Evolutionary conservation across 805 yeast genomes (phyloP), one percentile per base, ranked within the genome.

Genomic region (Starmerella riodocensis): DNA sequence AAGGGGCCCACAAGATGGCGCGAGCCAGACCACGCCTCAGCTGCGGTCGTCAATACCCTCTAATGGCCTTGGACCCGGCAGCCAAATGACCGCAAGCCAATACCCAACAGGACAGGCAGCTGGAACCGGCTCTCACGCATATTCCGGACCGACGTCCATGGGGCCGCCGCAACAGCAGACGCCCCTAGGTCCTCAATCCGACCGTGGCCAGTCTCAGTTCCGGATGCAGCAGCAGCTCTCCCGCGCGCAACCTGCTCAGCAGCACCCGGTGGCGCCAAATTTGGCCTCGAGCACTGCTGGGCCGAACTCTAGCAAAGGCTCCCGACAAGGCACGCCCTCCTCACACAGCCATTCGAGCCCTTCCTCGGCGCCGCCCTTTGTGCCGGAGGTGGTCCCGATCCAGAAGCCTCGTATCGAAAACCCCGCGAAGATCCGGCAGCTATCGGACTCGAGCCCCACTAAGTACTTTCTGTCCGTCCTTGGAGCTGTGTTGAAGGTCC

Each of bases 101-200:
- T n/a, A n/a, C n/a, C n/a, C n/a, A n/a, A n/a, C n/a, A n/a, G n/a
- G n/a, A n/a, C n/a, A n/a, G n/a, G n/a, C n/a, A n/a, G n/a, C n/a
- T n/a, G n/a, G n/a, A n/a, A n/a, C n/a, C n/a, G n/a, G n/a, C n/a
- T n/a, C 25, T 6, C 8, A 16, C 72, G 75, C 54, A 82, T 77
- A 52, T 74, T 78, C 59, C 74, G 74, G 37, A 77, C 72, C 56
- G 83, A 26, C 6, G 29, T n/a, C 29, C 29, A 7, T 7, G 9
- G 25, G 34, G 13, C 18, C 24, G 17, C 34, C 19, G 24, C 24
- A 6, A 9, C 24, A 22, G 24, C 24, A 22, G 24, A n/a, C 24
- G 9, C 24, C 24, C 24, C 9, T 14, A 25, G 28, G 28, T 6
- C 28, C n/a, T n/a, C n/a, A n/a, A n/a, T n/a, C n/a, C n/a, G n/a